Evolutionary conservation across 768 basidiomycete genomes (phyloP), one percentile per base, ranked within the genome.

Genomic region (Trametes cinnabarina): DNA sequence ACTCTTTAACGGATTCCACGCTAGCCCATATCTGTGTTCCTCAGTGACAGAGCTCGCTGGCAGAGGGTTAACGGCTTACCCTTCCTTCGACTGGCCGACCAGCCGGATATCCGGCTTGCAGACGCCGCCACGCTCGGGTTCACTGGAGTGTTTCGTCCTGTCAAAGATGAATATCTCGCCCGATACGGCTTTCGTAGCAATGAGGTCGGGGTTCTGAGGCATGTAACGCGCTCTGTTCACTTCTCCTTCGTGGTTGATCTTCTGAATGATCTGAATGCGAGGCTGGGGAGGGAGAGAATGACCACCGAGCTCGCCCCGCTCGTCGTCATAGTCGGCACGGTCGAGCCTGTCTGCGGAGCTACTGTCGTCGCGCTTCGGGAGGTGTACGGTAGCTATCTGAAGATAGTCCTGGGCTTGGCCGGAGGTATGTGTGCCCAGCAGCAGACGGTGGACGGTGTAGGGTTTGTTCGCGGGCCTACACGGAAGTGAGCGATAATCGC

Each of bases 141-240:
- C 92, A 65, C 88, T 95, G 51, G 94, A 84, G 72, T 98, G 96
- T 73, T 97, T 98, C 34, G 97, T 98, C 57, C 97, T 78, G 74
- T 99, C 97, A 73, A 98, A 99, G n/a, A 99, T 76, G 57, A 89
- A 77, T 3, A 98, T 92, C 62, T 97, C 92, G 14, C 96, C 97
- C 6, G 83, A 85, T 8, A 94, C 83, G 20, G 94, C 81, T 72
- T 98, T 98, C 11, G 96, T 98, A 14, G 97, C 97, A 63, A 99
- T 90, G 64, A 99, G 73, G 74, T 98, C 92, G 2, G 94, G 92
- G 68, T 98, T 99, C 73, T 98, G 96, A 6, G 97, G 97, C 95
- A 98, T 98, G 72, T 98, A 99, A 51, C 97, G 86, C 59, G 97
- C 97, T 42, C 94, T 79, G 74, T 99, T 99, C 68, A 98, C 92